Evolutionary conservation across 305 asterid genomes (phyloP), one percentile per base, ranked within the genome.

Genomic region (Petunia hybrid): DNA sequence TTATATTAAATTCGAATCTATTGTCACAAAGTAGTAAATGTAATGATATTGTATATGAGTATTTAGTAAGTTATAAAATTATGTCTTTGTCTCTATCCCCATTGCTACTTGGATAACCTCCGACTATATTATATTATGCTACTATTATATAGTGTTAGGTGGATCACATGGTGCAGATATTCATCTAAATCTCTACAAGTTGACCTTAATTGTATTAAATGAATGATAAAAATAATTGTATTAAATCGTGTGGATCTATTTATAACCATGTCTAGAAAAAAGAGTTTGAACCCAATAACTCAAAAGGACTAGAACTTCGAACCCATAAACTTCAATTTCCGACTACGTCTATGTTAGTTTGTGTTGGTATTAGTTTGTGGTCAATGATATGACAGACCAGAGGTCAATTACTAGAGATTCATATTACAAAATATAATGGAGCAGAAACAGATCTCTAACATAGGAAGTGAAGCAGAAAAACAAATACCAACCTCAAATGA

Each of bases 391-490:
- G 60, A 45, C 63, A 35, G 61, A 45, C 35, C 35, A 73, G 35
- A 73, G 63, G 63, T 51, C 63, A 73, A 73, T 62, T 14, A 51
- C 78, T 35, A 48, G 46, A 73, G 46, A 13, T 35, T 35, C 35
- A 35, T 48, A 6, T 35, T 10, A 71, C 43, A 61, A 35, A 62
- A 71, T 22, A 10, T 45, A 35, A 45, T 35, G 63, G 36, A 71
- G 62, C 43, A 71, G 43, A 48, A 51, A 51, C 63, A 48, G 38
- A 55, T 55, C 4, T 13, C 14, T 16, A 55, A n/a, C 16, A 55
- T 55, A 3, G 22, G 16, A 13, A 3, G 60, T 55, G 60, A 55
- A 13, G 6, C 10, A 55, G 1, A 55, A n/a, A 16, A 13, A 55
- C 60, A 45, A 73, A 13, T n/a, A 51, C 64, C 45, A 74, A 53